A percentile compares a stretch with the other conserved stretches of the same genome.
Conservation (phyloP, 257 asterid species). For the Solanum okadae region DNA sequence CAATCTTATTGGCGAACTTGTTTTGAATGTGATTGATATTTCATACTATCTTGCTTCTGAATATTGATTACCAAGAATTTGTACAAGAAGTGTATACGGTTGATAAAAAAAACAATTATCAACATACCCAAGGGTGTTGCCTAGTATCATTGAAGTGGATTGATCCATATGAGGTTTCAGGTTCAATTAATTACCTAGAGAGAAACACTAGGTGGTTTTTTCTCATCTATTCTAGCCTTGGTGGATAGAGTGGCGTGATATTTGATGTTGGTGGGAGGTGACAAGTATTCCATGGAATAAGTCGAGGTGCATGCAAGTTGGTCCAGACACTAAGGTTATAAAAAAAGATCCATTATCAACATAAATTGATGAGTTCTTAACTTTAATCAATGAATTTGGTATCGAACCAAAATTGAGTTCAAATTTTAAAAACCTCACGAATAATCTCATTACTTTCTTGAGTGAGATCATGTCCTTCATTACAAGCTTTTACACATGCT, state of each 20-base stretch:
- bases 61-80: background rate
- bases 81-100: background rate
- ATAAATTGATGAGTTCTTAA: background rate
- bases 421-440: background rate
- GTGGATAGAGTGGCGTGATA: background rate
- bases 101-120: background rate
- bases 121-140: background rate
- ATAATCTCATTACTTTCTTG: background rate
- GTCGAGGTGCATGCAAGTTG: background rate
- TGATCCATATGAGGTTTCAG: background rate
- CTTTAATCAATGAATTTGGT: background rate
- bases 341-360: background rate
- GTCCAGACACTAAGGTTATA: background rate
- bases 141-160: background rate
- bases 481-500: background rate
- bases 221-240: background rate
- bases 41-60: background rate
- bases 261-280: background rate
- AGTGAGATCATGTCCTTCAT: background rate
- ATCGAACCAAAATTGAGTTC: background rate
- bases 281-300: background rate
- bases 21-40: background rate
- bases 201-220: background rate
- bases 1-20: background rate
- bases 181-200: background rate